Percentiles rank a stretch among this genome's conserved stretches.
Evolutionary conservation across 306 rosid genomes (phyloP).

Genomic region (Herpetospermum pedunculosum): DNA sequence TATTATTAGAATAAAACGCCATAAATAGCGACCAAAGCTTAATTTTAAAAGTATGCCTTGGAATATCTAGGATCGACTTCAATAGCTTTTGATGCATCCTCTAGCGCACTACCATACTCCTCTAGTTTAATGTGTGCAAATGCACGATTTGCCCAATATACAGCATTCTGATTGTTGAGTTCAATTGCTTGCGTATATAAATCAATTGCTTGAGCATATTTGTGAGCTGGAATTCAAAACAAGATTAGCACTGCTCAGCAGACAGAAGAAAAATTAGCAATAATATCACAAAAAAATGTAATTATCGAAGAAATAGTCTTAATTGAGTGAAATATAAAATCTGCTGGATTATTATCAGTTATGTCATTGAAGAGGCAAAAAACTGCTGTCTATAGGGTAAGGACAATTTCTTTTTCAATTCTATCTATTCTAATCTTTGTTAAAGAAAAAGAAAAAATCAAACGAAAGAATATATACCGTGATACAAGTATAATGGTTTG

Average conservation of each 20-base stretch:
- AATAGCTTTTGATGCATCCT: conserved; percentile 82
- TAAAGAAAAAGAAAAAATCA: neutral
- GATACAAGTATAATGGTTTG: conserved; percentile 2
- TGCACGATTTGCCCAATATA: conserved; percentile 90
- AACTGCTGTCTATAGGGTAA: neutral
- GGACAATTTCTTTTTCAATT: neutral
- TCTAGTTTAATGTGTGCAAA: conserved; percentile 88
- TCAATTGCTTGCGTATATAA: conserved; percentile 82
- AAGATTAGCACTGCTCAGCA: conserved; percentile 18
- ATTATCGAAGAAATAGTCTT: conserved; percentile 2
- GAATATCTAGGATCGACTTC: conserved; percentile 88
- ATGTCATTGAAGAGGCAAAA: neutral
- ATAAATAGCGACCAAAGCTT: conserved; percentile 9
- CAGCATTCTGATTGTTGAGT: conserved; percentile 61
- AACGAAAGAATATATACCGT: neutral
- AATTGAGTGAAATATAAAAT: neutral
- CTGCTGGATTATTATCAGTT: neutral
- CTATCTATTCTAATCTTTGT: neutral
- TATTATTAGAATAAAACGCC: conserved; percentile 12
- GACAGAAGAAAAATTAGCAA: conserved; percentile 1
- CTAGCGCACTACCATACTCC: conserved; percentile 95
- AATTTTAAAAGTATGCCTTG: conserved; percentile 43
- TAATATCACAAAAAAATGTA: neutral
- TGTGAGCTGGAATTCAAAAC: conserved; percentile 60
- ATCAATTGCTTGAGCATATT: conserved; percentile 72